phyloP scores from a whole-genome alignment of 495 filamentous ascomycete genomes.

The Aspergillus cristatus region DNA sequence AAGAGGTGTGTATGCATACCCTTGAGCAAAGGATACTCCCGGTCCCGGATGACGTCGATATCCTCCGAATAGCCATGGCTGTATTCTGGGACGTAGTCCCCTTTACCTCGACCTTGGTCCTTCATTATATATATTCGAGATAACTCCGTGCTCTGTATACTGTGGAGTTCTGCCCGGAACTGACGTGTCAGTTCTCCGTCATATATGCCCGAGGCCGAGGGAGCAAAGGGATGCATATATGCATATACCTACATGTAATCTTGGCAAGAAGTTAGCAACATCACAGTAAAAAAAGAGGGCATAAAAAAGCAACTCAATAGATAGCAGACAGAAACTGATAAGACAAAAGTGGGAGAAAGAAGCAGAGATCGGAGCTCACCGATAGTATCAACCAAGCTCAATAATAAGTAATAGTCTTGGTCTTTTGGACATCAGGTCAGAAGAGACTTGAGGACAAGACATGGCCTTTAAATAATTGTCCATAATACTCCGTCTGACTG shows the following conservation, averaged over 20 bases:
- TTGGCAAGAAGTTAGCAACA: no score
- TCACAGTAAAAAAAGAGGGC: no score
- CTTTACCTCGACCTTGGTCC: background rate
- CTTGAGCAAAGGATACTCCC: constrained; percentile 79
- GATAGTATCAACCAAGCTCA: constrained; percentile 4
- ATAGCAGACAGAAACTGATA: constrained; percentile 2
- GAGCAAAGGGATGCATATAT: constrained; percentile 1
- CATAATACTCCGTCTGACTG: no score
- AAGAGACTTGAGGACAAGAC: no score
- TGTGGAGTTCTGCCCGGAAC: no score
- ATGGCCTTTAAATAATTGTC: no score
- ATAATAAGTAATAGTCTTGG: no score
- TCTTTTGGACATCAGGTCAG: no score
- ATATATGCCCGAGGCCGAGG: no score
- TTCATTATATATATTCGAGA: no score
- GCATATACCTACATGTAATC: constrained; percentile 1
- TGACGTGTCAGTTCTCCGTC: no score
- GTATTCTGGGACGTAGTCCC: constrained; percentile 9
- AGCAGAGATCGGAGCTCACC: constrained; percentile 15
- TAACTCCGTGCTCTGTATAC: no score
- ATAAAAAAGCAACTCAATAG: background rate
- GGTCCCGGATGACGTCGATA: constrained; percentile 57
- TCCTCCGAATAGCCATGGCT: constrained; percentile 48
- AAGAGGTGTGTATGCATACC: constrained; percentile 40
- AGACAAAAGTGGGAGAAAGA: constrained; percentile 1